These are phyloP conservation scores for Coemansia sp. DNA, from an alignment of 192 early-diverging fungal genomes.

Conservation along the genomic window DNA sequence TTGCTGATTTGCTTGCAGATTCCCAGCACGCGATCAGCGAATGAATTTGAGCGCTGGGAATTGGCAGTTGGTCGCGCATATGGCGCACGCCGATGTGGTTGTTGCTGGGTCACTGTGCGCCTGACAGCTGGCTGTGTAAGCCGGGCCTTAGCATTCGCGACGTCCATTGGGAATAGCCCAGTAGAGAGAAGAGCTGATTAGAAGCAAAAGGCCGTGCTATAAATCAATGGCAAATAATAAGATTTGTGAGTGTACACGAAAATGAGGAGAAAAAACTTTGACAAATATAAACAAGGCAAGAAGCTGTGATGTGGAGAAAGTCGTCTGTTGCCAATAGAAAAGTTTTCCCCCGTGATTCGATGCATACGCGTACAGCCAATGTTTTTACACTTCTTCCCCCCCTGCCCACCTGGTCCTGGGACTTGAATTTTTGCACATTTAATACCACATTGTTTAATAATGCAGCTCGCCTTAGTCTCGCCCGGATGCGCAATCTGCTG, in stretches of 20 bases:
- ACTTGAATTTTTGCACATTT: constrained; percentile 6
- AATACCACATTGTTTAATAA: constrained; percentile 9
- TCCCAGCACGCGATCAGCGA: constrained; percentile 23
- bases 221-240: not conserved
- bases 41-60: constrained; percentile 8
- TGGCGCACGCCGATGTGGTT: constrained; percentile 21
- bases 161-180: not conserved
- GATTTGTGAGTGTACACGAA: not conserved
- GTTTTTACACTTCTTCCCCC: not conserved
- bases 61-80: constrained; percentile 16
- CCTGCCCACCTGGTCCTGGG: not conserved
- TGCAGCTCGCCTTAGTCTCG: constrained; percentile 53
- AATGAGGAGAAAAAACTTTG: no score
- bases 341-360: not conserved
- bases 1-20: constrained; percentile 30
- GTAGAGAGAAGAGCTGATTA: not conserved
- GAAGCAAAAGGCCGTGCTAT: not conserved
- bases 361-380: not conserved
- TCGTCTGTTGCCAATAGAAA: not conserved
- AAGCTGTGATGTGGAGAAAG: not conserved
- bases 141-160: not conserved
- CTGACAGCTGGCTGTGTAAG: not conserved
- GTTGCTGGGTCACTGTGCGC: not conserved
- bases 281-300: not conserved
- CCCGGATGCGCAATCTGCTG: constrained; percentile 55